Conservation (phyloP, 2,329 filamentous ascomycete species). For the Colletotrichum abscissum region DNA sequence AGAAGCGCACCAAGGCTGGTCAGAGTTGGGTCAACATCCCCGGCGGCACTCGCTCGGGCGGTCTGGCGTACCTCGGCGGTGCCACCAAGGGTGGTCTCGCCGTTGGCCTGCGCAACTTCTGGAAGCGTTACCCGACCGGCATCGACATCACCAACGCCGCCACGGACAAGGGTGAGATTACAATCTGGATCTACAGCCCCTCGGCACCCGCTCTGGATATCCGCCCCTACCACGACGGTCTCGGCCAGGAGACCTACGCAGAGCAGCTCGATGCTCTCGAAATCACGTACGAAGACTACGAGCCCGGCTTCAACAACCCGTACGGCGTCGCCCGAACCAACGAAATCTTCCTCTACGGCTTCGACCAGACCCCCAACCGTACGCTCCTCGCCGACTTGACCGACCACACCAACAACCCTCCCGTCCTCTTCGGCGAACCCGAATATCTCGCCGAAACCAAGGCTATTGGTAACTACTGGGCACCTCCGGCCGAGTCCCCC, state of each 20-base stretch:
- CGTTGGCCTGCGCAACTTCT: constrained; percentile 69
- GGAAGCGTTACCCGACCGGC: constrained; percentile 71
- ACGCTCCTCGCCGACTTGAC: constrained; percentile 57
- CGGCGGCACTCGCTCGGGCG: constrained; percentile 65
- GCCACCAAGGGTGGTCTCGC: constrained; percentile 68
- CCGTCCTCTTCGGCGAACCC: constrained; percentile 60
- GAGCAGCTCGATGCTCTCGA: constrained; percentile 70
- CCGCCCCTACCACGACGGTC: constrained; percentile 67
- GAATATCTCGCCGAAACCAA: constrained; percentile 62
- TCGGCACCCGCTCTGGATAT: constrained; percentile 66
- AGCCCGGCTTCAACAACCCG: constrained; percentile 64
- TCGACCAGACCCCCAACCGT: constrained; percentile 62
- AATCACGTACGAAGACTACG: constrained; percentile 73
- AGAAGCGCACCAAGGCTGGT: constrained; percentile 68
- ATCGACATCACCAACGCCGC: constrained; percentile 65
- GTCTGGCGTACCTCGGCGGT: constrained; percentile 69
- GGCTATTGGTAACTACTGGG: constrained; percentile 68
- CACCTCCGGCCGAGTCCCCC: constrained; percentile 41
- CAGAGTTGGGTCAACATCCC: constrained; percentile 69
- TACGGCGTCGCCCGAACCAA: constrained; percentile 69
- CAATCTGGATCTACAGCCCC: constrained; percentile 71
- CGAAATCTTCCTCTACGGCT: constrained; percentile 65
- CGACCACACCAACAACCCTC: constrained; percentile 61
- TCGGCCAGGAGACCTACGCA: constrained; percentile 65
- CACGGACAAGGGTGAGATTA: constrained; percentile 61